Conservation (phyloP, 2,329 filamentous ascomycete genomes). For the Blumeriella jaapii region DNA sequence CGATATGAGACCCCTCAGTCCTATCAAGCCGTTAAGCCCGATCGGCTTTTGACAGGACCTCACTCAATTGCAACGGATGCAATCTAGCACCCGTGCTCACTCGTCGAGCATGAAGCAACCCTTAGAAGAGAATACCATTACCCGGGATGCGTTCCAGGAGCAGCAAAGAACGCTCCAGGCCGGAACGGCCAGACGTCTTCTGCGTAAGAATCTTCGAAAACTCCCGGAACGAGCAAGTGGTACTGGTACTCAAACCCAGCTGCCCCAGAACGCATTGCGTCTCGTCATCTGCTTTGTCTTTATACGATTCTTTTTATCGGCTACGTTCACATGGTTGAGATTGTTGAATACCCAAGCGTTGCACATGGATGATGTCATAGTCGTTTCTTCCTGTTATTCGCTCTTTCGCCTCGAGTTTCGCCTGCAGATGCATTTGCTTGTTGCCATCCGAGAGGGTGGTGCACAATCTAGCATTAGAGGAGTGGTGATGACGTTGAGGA, state of each 20-base stretch:
- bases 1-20: slow-evolving; percentile 40
- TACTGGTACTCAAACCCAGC: too few species aligned
- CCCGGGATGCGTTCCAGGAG: too few species aligned
- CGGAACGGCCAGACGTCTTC: too few species aligned
- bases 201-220: too few species aligned
- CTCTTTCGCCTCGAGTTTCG: slow-evolving; percentile 1
- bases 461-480: background rate
- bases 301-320: slow-evolving; percentile 8
- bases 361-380: slow-evolving; percentile 8
- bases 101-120: too few species aligned
- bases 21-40: slow-evolving; percentile 55
- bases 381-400: slow-evolving; percentile 2
- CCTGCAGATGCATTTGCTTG: background rate
- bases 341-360: slow-evolving; percentile 17
- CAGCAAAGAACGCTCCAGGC: too few species aligned
- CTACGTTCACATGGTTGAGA: slow-evolving; percentile 2
- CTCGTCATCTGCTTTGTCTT: slow-evolving; percentile 20
- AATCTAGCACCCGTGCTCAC: too few species aligned
- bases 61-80: too few species aligned
- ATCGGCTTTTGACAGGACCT: slow-evolving; percentile 37
- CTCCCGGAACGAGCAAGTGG: too few species aligned
- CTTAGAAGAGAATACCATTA: too few species aligned
- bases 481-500: background rate
- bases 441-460: background rate
- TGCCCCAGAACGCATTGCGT: background rate